Conservation (phyloP, 2,329 filamentous ascomycete genomes). For the Aspergillus intermedius region DNA sequence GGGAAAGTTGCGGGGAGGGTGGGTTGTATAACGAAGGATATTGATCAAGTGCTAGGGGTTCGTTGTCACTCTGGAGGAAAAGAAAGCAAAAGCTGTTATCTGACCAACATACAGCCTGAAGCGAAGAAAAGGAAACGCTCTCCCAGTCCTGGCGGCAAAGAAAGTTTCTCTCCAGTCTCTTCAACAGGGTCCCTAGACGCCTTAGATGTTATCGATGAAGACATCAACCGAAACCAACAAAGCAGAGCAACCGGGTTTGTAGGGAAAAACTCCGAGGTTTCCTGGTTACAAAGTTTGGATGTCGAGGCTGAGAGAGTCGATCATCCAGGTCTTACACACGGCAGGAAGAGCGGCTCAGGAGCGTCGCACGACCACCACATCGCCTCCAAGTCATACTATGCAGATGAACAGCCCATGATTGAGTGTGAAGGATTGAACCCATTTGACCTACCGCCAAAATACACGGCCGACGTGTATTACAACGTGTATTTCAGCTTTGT, state of each 20-base stretch:
- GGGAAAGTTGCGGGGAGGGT: neutral
- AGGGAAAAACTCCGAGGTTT: slow-evolving; percentile 40
- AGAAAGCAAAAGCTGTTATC: neutral
- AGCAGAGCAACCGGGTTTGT: slow-evolving; percentile 36
- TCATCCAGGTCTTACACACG: slow-evolving; percentile 8
- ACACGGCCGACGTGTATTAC: slow-evolving; percentile 33
- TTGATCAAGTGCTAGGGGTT: slow-evolving; percentile 25
- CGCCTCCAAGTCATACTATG: slow-evolving; percentile 31
- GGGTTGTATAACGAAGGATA: slow-evolving; percentile 18
- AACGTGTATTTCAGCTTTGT: slow-evolving; percentile 34
- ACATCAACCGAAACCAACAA: slow-evolving; percentile 36
- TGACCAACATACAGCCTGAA: too few species aligned
- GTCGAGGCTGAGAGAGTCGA: slow-evolving; percentile 24
- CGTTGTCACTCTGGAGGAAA: neutral
- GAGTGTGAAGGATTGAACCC: slow-evolving; percentile 27
- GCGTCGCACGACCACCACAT: slow-evolving; percentile 33
- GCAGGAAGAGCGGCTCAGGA: slow-evolving; percentile 19
- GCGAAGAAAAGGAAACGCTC: neutral
- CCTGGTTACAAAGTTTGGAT: slow-evolving; percentile 38
- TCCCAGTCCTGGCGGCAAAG: neutral
- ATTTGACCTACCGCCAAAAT: slow-evolving; percentile 5
- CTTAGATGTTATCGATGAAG: slow-evolving; percentile 36
- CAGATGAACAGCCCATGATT: slow-evolving; percentile 29
- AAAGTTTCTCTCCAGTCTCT: neutral
- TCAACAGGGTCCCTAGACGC: neutral